Conservation (phyloP, 2,329 filamentous ascomycete species). For the Trichophyton mentagrophytes region DNA sequence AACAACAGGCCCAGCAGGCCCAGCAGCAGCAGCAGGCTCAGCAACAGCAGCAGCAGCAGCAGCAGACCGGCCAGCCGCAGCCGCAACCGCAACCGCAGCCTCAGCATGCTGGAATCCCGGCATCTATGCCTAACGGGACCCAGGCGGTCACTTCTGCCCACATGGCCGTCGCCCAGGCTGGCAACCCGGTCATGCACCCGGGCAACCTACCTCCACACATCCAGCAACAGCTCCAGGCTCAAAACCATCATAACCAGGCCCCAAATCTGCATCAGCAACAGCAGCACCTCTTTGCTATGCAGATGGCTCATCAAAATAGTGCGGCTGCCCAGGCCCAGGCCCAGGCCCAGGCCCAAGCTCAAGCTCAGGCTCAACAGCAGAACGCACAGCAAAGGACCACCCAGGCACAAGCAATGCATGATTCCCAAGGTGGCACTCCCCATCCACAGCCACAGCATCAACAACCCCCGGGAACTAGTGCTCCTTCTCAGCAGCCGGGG, state of each 20-base stretch:
- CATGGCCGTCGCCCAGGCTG: conserved; percentile 32
- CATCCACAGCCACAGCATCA: conserved; percentile 32
- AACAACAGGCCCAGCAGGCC: conserved; percentile 22
- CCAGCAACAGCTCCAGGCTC: conserved; percentile 27
- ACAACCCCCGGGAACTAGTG: conserved; percentile 27
- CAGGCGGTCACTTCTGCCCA: conserved; percentile 31
- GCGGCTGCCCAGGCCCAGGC: conserved; percentile 23
- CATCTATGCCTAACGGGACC: conserved; percentile 30
- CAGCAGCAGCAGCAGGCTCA: conserved; percentile 24
- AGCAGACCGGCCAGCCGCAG: conserved; percentile 21
- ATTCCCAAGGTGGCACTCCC: conserved; percentile 30
- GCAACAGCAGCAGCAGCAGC: conserved; percentile 18
- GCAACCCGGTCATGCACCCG: conserved; percentile 28
- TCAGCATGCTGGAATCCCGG: conserved; percentile 24
- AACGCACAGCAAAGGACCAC: conserved; percentile 32
- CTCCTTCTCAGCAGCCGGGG: conserved; percentile 23
- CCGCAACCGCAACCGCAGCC: conserved; percentile 19
- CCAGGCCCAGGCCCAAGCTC: conserved; percentile 30
- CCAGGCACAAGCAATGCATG: conserved; percentile 33
- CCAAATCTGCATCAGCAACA: conserved; percentile 34
- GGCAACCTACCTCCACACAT: conserved; percentile 29
- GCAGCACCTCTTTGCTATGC: conserved; percentile 24
- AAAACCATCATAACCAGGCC: conserved; percentile 26
- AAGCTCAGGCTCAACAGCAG: conserved; percentile 24
- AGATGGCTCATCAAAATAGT: conserved; percentile 14